A percentile compares a stretch with the other conserved stretches of the same genome.
Evolutionary conservation across 2,329 filamentous ascomycete genomes (phyloP).

Genomic region (Aspergillus glaucus): DNA sequence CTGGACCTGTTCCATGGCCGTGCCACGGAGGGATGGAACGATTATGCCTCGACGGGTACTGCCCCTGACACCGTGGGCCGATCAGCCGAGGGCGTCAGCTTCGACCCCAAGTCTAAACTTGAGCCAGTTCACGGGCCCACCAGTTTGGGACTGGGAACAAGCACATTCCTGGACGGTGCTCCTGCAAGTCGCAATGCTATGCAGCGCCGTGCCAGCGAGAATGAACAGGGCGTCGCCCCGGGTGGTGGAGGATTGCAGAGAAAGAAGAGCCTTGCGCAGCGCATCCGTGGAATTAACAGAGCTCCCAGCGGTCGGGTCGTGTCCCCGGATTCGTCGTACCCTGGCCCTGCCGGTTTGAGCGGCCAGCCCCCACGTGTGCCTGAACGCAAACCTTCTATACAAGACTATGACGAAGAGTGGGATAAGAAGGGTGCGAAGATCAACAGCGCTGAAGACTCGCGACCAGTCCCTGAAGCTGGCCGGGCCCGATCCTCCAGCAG

Average conservation of each 20-base stretch:
- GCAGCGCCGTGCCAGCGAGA: constrained; percentile 66
- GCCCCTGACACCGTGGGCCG: constrained; percentile 12
- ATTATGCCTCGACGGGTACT: constrained; percentile 56
- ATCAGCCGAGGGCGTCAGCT: constrained; percentile 39
- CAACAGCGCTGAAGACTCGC: constrained; percentile 44
- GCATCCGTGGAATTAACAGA: constrained; percentile 75
- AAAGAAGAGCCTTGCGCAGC: constrained; percentile 92
- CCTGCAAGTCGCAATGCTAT: constrained; percentile 78
- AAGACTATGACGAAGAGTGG: constrained; percentile 66
- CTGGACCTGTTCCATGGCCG: constrained; percentile 82
- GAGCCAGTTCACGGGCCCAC: constrained; percentile 79
- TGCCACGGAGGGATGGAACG: constrained; percentile 77
- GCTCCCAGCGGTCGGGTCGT: constrained; percentile 55
- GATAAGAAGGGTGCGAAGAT: constrained; percentile 59
- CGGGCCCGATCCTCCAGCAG: constrained; percentile 50
- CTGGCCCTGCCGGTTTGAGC: constrained; percentile 26
- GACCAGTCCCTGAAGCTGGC: constrained; percentile 17
- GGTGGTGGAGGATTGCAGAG: constrained; percentile 58
- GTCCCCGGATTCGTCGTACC: constrained; percentile 46
- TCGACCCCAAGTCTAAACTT: constrained; percentile 62
- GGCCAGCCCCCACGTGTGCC: constrained; percentile 30
- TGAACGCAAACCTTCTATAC: constrained; percentile 73
- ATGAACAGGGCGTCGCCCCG: constrained; percentile 40
- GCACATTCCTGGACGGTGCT: constrained; percentile 90
- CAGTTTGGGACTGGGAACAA: constrained; percentile 78